Base-by-base conservation (phyloP, 75 land plant species). In the Selaginella tamariscina region DNA sequence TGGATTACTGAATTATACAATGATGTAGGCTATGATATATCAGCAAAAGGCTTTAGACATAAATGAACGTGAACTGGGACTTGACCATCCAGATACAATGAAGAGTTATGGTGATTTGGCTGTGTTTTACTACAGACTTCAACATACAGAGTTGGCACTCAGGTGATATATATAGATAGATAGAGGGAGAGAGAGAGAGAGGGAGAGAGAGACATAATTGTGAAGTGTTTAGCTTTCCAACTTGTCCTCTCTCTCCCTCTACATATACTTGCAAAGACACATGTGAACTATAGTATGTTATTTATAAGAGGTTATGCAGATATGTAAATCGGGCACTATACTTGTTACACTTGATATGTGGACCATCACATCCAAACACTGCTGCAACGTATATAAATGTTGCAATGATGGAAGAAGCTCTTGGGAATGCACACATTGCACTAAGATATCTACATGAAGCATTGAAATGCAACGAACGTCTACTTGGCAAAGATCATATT, bases 81-180 rank as follows among this genome's bases (percentile, higher is more conserved):
- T 59, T 21, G 62, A 59, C 26, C 62, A 59, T 59, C 62, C 62
- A 21, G 62, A 59, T 59, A 59, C 62, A 23, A 59, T 59, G 62
- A 59, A 59, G n/a, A 59, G 62, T n/a, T 59, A 59, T 59, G 62
- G 62, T 21, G 62, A 59, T n/a, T 59, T 59, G 62, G 62, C 62
- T 59, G 62, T 59, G 8, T 59, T 59, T 59, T 59, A 59, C 26
- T 59, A 59, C 62, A 21, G 62, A n/a, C 26, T 59, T 21, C 62
- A 59, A 26, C 26, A 59, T 59, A 59, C 62, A 23, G 62, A 59
- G 62, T 59, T 59, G 62, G 62, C 62, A 59, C 21, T 59, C 5
- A 59, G 26, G 62, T 59, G 21, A 39, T 5, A 15, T 39, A 5
- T 5, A 5, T n/a, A n/a, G n/a, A n/a, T n/a, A n/a, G n/a, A n/a